A percentile compares a stretch with the other conserved stretches of the same genome.
Evolutionary conservation across 305 asterid genomes (phyloP).

Genomic region (Nicotiana rustica): DNA sequence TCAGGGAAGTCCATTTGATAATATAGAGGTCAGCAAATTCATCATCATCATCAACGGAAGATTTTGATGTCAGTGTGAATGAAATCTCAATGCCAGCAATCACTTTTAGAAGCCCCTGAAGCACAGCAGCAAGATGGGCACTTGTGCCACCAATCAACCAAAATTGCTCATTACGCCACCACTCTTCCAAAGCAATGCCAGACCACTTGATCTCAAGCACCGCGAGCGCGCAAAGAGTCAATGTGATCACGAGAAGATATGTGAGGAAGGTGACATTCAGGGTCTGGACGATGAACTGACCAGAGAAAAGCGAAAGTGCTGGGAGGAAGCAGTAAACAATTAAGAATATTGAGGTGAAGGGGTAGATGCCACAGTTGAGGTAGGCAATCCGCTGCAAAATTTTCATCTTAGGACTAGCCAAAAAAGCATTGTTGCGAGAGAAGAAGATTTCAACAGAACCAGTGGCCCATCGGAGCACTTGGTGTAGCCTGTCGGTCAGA

Average conservation of each 20-base stretch:
- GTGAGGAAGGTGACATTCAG: constrained; percentile 80
- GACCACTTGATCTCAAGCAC: constrained; percentile 95
- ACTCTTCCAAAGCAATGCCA: constrained; percentile 78
- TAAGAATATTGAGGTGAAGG: constrained; percentile 83
- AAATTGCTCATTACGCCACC: constrained; percentile 98
- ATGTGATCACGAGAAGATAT: constrained; percentile 73
- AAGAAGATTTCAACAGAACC: constrained; percentile 96
- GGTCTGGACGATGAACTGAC: constrained; percentile 83
- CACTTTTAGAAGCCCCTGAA: constrained; percentile 90
- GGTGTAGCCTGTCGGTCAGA: constrained; percentile 93
- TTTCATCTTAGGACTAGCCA: constrained; percentile 85
- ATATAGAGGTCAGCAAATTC: constrained; percentile 78
- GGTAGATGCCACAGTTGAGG: constrained; percentile 90
- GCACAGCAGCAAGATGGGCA: constrained; percentile 92
- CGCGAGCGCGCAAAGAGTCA: constrained; percentile 77
- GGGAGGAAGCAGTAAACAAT: constrained; percentile 98
- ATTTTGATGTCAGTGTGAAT: constrained; percentile 83
- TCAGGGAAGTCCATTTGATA: constrained; percentile 73
- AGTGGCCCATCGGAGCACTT: constrained; percentile 98
- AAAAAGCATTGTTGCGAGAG: constrained; percentile 83
- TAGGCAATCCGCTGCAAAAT: constrained; percentile 82
- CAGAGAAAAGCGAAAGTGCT: constrained; percentile 86
- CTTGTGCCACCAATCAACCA: constrained; percentile 96
- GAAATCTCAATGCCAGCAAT: constrained; percentile 92
- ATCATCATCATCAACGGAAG: constrained; percentile 80